Conservation (phyloP, 1,284 basidiomycete genomes). For the Coriolopsis trogii region DNA sequence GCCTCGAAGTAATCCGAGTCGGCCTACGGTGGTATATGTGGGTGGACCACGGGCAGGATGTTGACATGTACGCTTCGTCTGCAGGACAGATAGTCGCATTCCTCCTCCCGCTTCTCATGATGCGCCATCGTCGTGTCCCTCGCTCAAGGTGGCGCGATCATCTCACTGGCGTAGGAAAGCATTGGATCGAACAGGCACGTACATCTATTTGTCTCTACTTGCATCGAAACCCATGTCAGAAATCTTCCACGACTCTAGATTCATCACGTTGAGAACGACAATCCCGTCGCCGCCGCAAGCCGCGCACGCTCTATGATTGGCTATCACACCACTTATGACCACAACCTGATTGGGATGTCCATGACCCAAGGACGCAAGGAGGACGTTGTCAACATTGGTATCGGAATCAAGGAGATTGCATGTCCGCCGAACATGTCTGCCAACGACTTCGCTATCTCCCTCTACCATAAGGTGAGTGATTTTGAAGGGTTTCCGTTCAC, state of each 20-base stretch:
- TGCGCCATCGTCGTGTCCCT: slow-evolving; percentile 79
- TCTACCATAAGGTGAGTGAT: slow-evolving; percentile 66
- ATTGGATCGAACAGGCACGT: slow-evolving; percentile 79
- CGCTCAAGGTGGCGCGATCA: slow-evolving; percentile 72
- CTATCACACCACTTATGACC: slow-evolving; percentile 70
- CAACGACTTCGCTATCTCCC: slow-evolving; percentile 65
- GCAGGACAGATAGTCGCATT: slow-evolving; percentile 69
- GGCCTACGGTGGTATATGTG: too few species aligned
- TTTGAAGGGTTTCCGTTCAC: not conserved
- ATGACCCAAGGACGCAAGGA: slow-evolving; percentile 77
- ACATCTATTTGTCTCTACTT: slow-evolving; percentile 7
- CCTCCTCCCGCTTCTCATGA: slow-evolving; percentile 81
- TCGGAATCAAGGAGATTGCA: slow-evolving; percentile 70
- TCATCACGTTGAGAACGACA: slow-evolving; percentile 43
- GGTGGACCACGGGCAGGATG: slow-evolving; percentile 7
- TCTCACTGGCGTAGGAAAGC: slow-evolving; percentile 63
- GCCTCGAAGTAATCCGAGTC: not conserved
- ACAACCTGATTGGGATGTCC: slow-evolving; percentile 75
- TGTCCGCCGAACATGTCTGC: slow-evolving; percentile 61
- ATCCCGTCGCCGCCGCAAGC: slow-evolving; percentile 57
- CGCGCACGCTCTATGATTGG: slow-evolving; percentile 75
- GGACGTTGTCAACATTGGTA: slow-evolving; percentile 76
- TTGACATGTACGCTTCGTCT: not conserved
- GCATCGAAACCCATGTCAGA: slow-evolving; percentile 2
- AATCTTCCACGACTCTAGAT: slow-evolving; percentile 5